Evolutionary conservation across 169 alveolate species (phyloP).

Genomic region (Eimeria brunetti): DNA sequence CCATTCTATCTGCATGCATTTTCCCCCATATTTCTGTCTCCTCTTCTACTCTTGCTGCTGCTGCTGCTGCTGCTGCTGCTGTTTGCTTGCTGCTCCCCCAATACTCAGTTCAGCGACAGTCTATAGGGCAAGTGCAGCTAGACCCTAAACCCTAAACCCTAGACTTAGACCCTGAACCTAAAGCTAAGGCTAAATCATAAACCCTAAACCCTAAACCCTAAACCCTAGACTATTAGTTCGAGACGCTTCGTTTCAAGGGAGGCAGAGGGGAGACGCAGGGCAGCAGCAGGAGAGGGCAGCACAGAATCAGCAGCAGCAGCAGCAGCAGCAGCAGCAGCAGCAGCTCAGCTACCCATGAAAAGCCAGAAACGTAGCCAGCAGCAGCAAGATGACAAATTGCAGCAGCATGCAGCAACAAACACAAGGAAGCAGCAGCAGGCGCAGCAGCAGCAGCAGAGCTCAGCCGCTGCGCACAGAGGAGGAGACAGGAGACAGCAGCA

Average conservation of each 20-base stretch:
- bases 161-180: no score
- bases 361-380: background rate
- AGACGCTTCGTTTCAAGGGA: no score
- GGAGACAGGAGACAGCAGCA: background rate
- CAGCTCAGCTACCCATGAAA: background rate
- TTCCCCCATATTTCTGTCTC: background rate
- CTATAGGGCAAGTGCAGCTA: background rate
- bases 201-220: constrained; percentile 26
- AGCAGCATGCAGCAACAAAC: background rate
- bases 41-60: background rate
- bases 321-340: constrained; percentile 6
- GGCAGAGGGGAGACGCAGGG: background rate
- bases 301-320: background rate
- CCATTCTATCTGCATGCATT: background rate
- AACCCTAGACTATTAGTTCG: no score
- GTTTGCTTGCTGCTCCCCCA: background rate
- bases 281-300: background rate
- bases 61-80: background rate
- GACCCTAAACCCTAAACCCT: no score
- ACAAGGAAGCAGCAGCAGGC: background rate
- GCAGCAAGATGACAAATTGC: no score
- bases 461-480: no score
- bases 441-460: background rate
- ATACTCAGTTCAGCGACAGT: background rate
- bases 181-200: no score